Evolutionary conservation across 148 eudicot genomes (phyloP).

Genomic region (Rhododendron vialii): DNA sequence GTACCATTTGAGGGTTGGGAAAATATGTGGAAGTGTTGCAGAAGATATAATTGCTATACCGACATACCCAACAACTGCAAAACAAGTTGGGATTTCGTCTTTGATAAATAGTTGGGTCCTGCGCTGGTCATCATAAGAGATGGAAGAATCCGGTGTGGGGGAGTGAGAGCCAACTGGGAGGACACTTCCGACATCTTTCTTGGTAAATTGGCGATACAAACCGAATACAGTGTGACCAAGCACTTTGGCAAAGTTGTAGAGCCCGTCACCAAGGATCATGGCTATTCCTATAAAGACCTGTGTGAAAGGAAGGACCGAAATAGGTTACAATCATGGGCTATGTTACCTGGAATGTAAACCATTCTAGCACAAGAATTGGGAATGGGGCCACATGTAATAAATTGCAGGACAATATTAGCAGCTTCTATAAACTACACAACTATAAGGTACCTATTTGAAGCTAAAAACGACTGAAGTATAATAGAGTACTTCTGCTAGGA

Average conservation of each 20-base stretch:
- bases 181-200: constrained; percentile 20
- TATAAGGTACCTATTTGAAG: not conserved
- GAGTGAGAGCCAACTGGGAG: constrained; percentile 38
- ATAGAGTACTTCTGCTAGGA: not conserved
- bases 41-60: constrained; percentile 47
- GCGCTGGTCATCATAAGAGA: constrained; percentile 60
- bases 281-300: constrained; percentile 81
- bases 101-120: constrained; percentile 61
- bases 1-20: constrained; percentile 77
- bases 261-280: constrained; percentile 87
- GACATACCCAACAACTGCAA: constrained; percentile 50
- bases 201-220: constrained; percentile 36
- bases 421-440: not conserved
- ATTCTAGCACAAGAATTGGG: not conserved
- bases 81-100: constrained; percentile 75
- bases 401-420: not conserved
- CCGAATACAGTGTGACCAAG: constrained; percentile 47
- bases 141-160: constrained; percentile 1
- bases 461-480: not conserved
- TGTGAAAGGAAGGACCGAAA: not conserved
- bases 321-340: not conserved
- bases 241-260: constrained; percentile 76
- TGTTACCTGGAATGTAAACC: not conserved
- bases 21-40: constrained; percentile 59
- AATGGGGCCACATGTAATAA: not conserved